Conservation (phyloP, 1,284 basidiomycete species). For the Cyathus olla region DNA sequence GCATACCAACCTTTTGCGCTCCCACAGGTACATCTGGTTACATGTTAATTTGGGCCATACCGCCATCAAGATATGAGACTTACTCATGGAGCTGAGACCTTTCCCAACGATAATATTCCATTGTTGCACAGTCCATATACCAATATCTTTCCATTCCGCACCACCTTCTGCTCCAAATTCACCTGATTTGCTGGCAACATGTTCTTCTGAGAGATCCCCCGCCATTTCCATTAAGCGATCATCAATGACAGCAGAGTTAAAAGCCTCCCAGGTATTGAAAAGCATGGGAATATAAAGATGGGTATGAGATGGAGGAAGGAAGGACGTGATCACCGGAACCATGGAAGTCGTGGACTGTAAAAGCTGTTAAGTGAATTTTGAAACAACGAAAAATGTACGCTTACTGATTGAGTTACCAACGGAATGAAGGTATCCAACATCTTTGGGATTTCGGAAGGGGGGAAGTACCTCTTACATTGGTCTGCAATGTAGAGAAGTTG, state of each 20-base stretch:
- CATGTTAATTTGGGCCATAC: constrained; percentile 5
- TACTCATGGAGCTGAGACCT: constrained; percentile 89
- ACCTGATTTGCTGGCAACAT: constrained; percentile 72
- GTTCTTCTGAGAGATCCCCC: constrained; percentile 82
- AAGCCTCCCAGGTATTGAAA: constrained; percentile 89
- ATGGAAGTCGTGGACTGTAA: constrained; percentile 72
- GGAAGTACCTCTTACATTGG: constrained; percentile 77
- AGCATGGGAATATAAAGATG: constrained; percentile 79
- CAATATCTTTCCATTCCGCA: constrained; percentile 81
- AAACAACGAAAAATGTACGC: constrained; percentile 19
- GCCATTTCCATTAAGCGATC: constrained; percentile 89
- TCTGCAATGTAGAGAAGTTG: constrained; percentile 81
- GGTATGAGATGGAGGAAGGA: constrained; percentile 78
- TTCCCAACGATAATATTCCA: constrained; percentile 91
- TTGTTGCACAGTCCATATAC: constrained; percentile 90
- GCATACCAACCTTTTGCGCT: constrained; percentile 61
- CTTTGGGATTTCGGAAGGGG: constrained; percentile 70
- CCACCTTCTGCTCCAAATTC: constrained; percentile 64
- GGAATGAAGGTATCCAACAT: constrained; percentile 84
- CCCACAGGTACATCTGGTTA: constrained; percentile 79
- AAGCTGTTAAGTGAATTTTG: background rate
- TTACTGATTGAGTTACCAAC: constrained; percentile 70
- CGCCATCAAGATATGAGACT: constrained; percentile 38
- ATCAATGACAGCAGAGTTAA: constrained; percentile 85
- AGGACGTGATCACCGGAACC: constrained; percentile 80